phyloP scores from a whole-genome alignment of 345 rosid species.

The Populus simonii region DNA sequence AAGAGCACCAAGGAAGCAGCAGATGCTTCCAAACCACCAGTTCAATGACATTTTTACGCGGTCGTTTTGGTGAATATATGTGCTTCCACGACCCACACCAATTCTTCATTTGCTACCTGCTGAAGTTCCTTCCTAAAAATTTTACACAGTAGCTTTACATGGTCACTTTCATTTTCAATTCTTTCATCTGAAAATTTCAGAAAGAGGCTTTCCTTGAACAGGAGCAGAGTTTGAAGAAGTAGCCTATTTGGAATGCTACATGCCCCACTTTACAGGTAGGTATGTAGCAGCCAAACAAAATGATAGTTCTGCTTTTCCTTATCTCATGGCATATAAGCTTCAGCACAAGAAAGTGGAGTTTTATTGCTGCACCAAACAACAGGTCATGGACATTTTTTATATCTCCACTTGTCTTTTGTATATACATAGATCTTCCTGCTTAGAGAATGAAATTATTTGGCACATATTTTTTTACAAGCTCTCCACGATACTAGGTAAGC shows the following conservation, averaged over 20 bases:
- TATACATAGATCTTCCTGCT: constrained; percentile 2
- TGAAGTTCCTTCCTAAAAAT: background rate
- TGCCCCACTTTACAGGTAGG: background rate
- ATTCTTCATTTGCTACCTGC: background rate
- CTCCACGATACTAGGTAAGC: too few relatives aligned
- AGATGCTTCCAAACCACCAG: constrained; percentile 46
- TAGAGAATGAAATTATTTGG: background rate
- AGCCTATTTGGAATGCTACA: background rate
- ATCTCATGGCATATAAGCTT: background rate
- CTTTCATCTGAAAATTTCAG: constrained; percentile 7
- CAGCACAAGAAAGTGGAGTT: background rate
- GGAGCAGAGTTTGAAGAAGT: background rate
- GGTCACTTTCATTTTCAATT: background rate
- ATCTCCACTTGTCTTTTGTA: constrained; percentile 1
- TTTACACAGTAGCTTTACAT: background rate
- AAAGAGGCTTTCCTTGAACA: constrained; percentile 5
- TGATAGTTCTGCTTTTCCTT: background rate
- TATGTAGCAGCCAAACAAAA: background rate
- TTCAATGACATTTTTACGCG: constrained; percentile 25
- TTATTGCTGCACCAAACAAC: background rate
- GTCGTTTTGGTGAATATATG: background rate
- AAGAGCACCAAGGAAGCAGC: constrained; percentile 54
- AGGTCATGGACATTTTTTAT: background rate
- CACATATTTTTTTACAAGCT: background rate
- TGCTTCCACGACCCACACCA: background rate